These are phyloP conservation scores for Neofusicoccum parvum DNA, from an alignment of 2,329 filamentous ascomycete species.

Conservation along the genomic window DNA sequence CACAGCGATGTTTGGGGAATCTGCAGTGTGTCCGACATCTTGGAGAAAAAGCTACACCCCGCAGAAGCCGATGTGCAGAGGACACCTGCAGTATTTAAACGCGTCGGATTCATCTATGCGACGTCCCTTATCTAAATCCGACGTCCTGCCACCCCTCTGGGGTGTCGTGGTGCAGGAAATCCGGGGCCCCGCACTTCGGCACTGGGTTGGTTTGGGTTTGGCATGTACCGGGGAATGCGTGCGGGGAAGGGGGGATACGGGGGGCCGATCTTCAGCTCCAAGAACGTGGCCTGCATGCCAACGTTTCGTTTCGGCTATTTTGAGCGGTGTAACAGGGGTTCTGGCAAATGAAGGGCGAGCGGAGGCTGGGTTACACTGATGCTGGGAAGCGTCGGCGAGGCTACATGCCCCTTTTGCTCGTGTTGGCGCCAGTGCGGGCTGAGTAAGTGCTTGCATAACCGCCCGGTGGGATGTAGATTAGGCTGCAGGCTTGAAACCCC, in stretches of 20 bases:
- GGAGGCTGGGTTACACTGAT: no score
- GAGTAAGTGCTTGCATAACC: no score
- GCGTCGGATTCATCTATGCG: not conserved
- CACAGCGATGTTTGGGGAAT: slow-evolving; percentile 25
- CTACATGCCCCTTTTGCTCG: no score
- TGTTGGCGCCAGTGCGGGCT: no score
- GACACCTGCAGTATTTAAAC: not conserved
- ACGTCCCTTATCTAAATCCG: not conserved
- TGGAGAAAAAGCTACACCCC: not conserved
- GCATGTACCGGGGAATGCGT: not conserved
- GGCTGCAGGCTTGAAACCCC: no score
- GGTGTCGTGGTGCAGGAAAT: not conserved
- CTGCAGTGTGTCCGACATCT: slow-evolving; percentile 4
- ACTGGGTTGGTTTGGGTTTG: not conserved
- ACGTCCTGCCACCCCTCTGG: not conserved
- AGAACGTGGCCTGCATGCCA: not conserved
- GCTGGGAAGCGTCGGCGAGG: no score
- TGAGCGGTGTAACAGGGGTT: no score
- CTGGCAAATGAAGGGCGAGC: not conserved
- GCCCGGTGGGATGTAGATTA: no score
- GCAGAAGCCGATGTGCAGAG: not conserved
- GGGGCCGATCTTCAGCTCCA: not conserved
- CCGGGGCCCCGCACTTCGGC: slow-evolving; percentile 11
- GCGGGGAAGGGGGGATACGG: not conserved
- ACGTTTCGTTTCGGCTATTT: not conserved